Base-by-base conservation (phyloP, 2,329 filamentous ascomycete genomes). In the Arachnopeziza araneosa region DNA sequence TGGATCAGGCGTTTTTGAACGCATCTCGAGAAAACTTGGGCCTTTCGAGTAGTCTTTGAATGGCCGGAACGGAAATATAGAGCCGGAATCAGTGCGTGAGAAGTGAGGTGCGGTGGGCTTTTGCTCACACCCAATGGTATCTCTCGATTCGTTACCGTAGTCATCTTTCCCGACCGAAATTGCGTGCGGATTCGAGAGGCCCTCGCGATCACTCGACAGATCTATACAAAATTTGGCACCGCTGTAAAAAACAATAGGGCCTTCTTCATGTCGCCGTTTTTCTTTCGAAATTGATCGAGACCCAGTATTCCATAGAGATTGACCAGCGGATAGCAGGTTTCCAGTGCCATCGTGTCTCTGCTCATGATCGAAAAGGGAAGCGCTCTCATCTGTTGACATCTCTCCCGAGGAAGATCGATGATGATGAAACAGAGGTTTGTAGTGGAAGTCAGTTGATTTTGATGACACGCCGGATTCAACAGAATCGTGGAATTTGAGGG, bases 221-320 rank as follows among this genome's bases (percentile, higher is more conserved):
- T 96, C 91, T 1, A 87, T 92, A 71, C 86, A 95, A 71, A 95
- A 96, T 0, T 83, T 84, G 1, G 88, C 88, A 24, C 88, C 89
- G 62, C 83, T 90, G 71, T 93, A 96, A 70, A 93, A 96, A 21
- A 93, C 91, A 65, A 96, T 88, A 1, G 89, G 86, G 9, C 90
- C 91, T 60, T 89, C 85, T 14, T 85, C 80, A 0, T 78, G 80
- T 24, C 81, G 81, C 71, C 81, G 83, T 64, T 76, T 80, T 64
- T 75, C 32, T 36, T 48, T 54, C 30, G 56, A 57, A 19, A n/a
- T 44, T 36, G 50, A 52, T 21, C 17, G 26, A 52, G 36, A 44
- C 6, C 36, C 12, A 17, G 17, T 19, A 44, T 44, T 44, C 36
- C 36, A 44, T 44, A 44, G 10, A 30, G 4, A 9, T 12, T 44